Evolutionary conservation across 257 asterid species (phyloP), one percentile per base, ranked within the genome.

Genomic region (Catharanthus roseus): DNA sequence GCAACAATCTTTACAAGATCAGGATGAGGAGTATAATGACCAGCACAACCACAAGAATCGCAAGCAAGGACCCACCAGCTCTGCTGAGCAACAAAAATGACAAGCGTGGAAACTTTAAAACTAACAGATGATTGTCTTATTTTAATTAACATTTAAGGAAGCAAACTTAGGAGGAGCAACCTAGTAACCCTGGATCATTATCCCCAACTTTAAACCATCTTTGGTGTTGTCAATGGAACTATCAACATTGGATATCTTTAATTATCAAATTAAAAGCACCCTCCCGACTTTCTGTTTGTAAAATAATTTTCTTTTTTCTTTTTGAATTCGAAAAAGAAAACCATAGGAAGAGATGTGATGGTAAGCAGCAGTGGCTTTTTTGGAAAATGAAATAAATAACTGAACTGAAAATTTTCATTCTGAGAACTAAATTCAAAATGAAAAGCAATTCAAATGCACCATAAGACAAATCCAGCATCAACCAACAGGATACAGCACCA

Each of bases 401-500:
- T 38, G 41, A 38, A 38, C 41, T 38, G 41, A 38, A 38, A 38
- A 38, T 38, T 38, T 38, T 38, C 41, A 38, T 38, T 7, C 41
- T 38, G 5, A 38, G 7, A 38, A 38, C 41, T 2, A 38, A 2
- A 38, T 38, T 38, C 41, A 38, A 38, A 38, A 38, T 38, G 41
- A 38, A 38, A 38, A 38, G 41, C 41, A n/a, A 38, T 38, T 38
- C 7, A 38, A 38, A 38, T 38, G 41, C 41, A 13, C 0, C 5
- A 31, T 31, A 60, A 31, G 42, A 16, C 23, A 58, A 7, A 58
- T n/a, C 44, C 50, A 68, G 70, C 33, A 31, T 54, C 61, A 34
- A 53, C 61, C 33, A 44, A 41, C 21, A 53, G 21, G 64, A 73
- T 72, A 85, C 97, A 45, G 96, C 88, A 77, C 86, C 85, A 67